phyloP scores from a whole-genome alignment of 2,329 filamentous ascomycete genomes.

The Aspergillus japonicus region DNA sequence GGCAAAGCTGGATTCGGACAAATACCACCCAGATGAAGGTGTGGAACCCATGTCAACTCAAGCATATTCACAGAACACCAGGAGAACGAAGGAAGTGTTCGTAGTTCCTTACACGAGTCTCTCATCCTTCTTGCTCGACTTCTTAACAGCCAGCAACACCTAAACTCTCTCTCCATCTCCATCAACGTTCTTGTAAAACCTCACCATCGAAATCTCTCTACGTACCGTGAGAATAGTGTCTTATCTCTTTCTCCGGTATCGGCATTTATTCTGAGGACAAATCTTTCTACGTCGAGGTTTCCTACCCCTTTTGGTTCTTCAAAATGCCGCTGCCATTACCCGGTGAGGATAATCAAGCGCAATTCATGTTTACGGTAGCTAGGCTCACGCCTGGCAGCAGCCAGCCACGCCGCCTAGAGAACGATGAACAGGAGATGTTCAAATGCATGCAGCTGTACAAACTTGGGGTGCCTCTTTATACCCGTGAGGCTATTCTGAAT shows the following conservation, averaged over 20 bases:
- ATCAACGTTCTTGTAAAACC: neutral
- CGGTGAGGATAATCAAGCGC: neutral
- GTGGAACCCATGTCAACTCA: no score
- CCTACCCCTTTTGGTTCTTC: neutral
- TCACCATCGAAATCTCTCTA: neutral
- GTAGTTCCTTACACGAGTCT: no score
- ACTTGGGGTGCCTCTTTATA: neutral
- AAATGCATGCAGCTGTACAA: neutral
- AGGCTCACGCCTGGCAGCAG: neutral
- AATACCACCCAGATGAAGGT: no score
- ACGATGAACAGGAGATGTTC: neutral
- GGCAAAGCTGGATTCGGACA: no score
- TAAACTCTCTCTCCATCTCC: neutral
- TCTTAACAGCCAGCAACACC: neutral
- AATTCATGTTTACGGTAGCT: neutral
- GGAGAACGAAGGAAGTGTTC: no score
- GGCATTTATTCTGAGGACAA: no score
- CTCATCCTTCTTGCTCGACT: neutral
- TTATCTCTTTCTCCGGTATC: no score
- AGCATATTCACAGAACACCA: no score
- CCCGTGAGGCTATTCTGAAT: neutral
- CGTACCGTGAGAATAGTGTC: neutral
- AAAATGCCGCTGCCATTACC: neutral
- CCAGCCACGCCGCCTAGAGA: neutral
- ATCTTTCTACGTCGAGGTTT: neutral